Evolutionary conservation across 352 stramenopile species (phyloP).

Genomic region (Thraustochytrium sp.): DNA sequence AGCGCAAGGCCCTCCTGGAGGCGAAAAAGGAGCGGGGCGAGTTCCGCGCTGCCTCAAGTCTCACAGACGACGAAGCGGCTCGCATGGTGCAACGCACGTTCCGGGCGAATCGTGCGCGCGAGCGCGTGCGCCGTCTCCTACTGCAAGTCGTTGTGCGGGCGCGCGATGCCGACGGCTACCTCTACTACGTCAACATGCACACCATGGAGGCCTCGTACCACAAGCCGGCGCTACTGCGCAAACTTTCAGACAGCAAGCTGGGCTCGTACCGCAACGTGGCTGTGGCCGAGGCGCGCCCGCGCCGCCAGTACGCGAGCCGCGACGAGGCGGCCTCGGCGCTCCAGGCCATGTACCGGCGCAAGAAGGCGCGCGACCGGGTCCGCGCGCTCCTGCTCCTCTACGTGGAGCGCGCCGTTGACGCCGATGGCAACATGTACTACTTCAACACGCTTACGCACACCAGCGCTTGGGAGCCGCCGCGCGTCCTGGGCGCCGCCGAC

Average conservation of each 20-base stretch:
- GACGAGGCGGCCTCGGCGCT: not conserved
- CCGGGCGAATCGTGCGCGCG: not conserved
- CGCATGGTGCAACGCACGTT: slow-evolving; percentile 1
- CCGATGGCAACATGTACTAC: not conserved
- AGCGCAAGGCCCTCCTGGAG: not conserved
- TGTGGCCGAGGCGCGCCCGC: not conserved
- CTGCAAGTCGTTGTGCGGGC: not conserved
- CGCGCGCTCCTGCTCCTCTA: not conserved
- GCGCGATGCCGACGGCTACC: not conserved
- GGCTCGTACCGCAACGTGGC: not conserved
- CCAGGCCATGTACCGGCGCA: slow-evolving; percentile 37
- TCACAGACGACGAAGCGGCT: not conserved
- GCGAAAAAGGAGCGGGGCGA: not conserved
- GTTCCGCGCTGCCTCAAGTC: not conserved
- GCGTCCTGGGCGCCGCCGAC: not conserved
- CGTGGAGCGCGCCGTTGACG: slow-evolving; percentile 4
- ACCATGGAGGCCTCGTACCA: not conserved
- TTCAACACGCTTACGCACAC: not conserved
- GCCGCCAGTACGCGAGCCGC: not conserved
- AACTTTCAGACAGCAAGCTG: not conserved
- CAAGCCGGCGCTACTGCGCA: not conserved
- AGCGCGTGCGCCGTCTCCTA: not conserved
- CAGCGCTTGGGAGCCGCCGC: not conserved
- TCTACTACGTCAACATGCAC: not conserved
- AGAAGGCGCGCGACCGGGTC: slow-evolving; percentile 32